Conservation (phyloP, 2,329 filamentous ascomycete genomes). For the Epichloe sp. region DNA sequence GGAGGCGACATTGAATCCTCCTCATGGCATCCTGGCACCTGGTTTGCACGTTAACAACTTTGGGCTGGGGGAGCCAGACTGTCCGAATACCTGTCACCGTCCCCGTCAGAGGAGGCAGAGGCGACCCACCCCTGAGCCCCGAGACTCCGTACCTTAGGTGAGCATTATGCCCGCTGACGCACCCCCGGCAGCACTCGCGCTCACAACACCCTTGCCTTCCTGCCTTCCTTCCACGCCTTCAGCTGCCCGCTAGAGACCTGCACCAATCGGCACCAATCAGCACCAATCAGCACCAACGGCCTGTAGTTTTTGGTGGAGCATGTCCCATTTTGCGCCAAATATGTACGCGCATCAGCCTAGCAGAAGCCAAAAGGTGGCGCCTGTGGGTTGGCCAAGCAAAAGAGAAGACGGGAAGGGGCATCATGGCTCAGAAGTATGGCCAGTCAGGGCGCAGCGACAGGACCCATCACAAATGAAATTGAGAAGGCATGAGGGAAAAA, state of each 20-base stretch:
- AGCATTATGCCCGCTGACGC: no score
- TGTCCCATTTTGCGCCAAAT: constrained; percentile 6
- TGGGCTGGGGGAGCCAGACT: no score
- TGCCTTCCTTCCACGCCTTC: neutral
- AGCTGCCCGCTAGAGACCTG: neutral
- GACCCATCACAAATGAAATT: neutral
- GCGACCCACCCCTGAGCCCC: no score
- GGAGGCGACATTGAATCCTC: no score
- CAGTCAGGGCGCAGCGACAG: neutral
- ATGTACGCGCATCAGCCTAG: neutral
- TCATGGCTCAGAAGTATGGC: constrained; percentile 6
- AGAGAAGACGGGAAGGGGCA: constrained; percentile 6
- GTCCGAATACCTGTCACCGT: no score
- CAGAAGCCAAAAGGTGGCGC: constrained; percentile 1
- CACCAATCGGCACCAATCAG: neutral
- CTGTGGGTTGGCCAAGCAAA: constrained; percentile 7
- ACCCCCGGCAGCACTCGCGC: no score
- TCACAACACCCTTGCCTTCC: neutral
- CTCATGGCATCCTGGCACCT: no score
- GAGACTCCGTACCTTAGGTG: no score
- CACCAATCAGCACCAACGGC: constrained; percentile 1
- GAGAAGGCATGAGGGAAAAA: neutral
- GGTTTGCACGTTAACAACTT: no score
- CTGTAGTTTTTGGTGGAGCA: constrained; percentile 2
- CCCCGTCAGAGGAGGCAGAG: no score